Percentiles rank a stretch among this genome's conserved stretches.
These are phyloP conservation scores for Fraxinus ornus DNA, from an alignment of 305 asterid genomes.

Conservation along the genomic window DNA sequence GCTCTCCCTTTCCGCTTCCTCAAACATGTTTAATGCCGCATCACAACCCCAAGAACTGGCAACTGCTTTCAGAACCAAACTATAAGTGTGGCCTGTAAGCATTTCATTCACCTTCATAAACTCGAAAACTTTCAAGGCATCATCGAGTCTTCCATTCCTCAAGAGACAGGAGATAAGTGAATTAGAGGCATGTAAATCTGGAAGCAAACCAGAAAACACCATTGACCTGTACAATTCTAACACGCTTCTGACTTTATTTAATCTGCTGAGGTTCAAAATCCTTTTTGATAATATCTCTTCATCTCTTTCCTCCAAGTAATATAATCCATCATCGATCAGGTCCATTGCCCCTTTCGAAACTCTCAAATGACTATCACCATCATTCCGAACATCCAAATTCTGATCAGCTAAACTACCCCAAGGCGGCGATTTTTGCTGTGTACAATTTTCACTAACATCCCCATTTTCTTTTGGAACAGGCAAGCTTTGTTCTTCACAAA, in stretches of 20 bases:
- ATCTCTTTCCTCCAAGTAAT: constrained; percentile 72
- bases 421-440: constrained; percentile 32
- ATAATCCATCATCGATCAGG: constrained; percentile 37
- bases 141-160: constrained; percentile 59
- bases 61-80: constrained; percentile 78
- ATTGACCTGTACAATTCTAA: constrained; percentile 62
- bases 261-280: constrained; percentile 76
- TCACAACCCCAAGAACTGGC: constrained; percentile 48
- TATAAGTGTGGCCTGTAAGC: constrained; percentile 66
- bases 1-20: constrained; percentile 47
- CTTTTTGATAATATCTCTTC: constrained; percentile 63
- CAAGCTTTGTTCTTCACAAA: constrained; percentile 25
- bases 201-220: constrained; percentile 54
- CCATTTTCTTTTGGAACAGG: constrained; percentile 25
- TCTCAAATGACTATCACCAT: constrained; percentile 14
- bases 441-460: constrained; percentile 31
- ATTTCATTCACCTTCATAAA: constrained; percentile 50
- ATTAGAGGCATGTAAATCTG: constrained; percentile 79
- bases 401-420: constrained; percentile 37
- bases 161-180: constrained; percentile 70
- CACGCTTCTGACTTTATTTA: constrained; percentile 68
- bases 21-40: constrained; percentile 63
- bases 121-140: constrained; percentile 60
- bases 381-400: constrained; percentile 23
- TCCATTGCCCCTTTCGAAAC: constrained; percentile 12